Conservation (phyloP, 306 rosid species). For the Casuarina glauca region DNA sequence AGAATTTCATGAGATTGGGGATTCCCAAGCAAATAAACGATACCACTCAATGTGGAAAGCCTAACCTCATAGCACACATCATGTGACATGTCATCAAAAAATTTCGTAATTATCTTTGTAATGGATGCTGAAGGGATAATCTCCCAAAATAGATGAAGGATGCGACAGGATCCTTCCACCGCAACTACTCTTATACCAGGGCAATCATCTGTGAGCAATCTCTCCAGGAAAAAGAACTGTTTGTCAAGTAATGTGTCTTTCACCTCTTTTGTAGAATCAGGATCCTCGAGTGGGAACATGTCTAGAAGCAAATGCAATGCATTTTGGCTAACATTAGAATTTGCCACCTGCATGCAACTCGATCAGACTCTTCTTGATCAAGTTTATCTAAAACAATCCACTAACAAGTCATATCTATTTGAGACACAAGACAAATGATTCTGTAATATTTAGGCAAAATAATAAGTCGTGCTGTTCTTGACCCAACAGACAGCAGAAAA, state of each 20-base stretch:
- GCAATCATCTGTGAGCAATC: conserved; percentile 68
- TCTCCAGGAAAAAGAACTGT: conserved; percentile 81
- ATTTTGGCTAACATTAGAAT: conserved; percentile 87
- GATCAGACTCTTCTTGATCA: conserved; percentile 18
- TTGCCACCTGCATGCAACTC: conserved; percentile 63
- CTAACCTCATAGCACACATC: conserved; percentile 77
- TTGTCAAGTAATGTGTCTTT: conserved; percentile 76
- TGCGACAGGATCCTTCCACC: conserved; percentile 85
- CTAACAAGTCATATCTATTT: neutral
- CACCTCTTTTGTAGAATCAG: conserved; percentile 85
- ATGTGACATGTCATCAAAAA: conserved; percentile 74
- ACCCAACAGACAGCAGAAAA: neutral
- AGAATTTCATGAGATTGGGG: conserved; percentile 87
- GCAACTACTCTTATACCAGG: conserved; percentile 80
- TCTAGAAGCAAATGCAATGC: conserved; percentile 82
- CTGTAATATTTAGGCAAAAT: neutral
- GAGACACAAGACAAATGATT: neutral
- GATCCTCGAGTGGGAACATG: conserved; percentile 90
- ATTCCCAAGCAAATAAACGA: conserved; percentile 73
- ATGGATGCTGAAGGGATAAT: conserved; percentile 76
- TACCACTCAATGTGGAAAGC: conserved; percentile 74
- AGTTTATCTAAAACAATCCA: conserved; percentile 17
- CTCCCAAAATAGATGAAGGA: conserved; percentile 91
- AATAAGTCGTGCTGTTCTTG: neutral
- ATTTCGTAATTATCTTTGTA: conserved; percentile 64